Base-by-base conservation (phyloP, 495 filamentous ascomycete genomes). In the Aspergillus biplanus region DNA sequence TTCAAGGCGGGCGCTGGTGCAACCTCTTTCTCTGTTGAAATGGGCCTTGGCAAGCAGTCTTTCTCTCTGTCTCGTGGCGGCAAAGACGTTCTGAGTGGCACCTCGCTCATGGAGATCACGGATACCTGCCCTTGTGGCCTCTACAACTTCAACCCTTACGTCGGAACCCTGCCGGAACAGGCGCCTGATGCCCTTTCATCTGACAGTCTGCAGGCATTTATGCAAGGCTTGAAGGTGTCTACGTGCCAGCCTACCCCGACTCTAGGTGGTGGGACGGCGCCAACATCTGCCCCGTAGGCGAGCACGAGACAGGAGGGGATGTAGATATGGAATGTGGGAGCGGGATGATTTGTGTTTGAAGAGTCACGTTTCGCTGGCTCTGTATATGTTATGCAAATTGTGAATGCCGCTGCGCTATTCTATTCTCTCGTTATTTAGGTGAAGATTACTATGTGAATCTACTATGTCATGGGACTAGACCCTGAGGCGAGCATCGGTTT, bases 131-230 rank as follows among this genome's bases (percentile, higher is more conserved):
- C 76, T 16, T 86, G 83, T 59, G 85, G 84, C 13, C 80, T 88
- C 56, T 87, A 87, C 71, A 87, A 87, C 67, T 87, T 83, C 71
- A 88, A 88, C 61, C 80, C 83, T 18, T 88, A 82, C 66, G 56
- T 72, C 73, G 34, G 69, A 72, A 52, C 69, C 69, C 15, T 74
- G 47, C 47, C 47, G 4, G 21, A 8, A 8, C 47, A 50, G 47
- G 21, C 9, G 47, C 47, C 47, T 13, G 47, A 50, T 50, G 12
- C 16, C 5, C 47, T 50, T 4, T 8, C 8, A 2, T 16, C 47
- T 3, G 21, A 18, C 21, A 5, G 12, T 0, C 9, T 52, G 71
- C 68, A 52, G 52, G 47, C 32, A 58, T 74, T 16, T 65, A 66
- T 59, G 5, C 32, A 68, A 42, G 71, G 73, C 4, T 48, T 75